These are phyloP conservation scores for Pisolithus tinctorius DNA, from an alignment of 768 basidiomycete genomes.

Conservation along the genomic window DNA sequence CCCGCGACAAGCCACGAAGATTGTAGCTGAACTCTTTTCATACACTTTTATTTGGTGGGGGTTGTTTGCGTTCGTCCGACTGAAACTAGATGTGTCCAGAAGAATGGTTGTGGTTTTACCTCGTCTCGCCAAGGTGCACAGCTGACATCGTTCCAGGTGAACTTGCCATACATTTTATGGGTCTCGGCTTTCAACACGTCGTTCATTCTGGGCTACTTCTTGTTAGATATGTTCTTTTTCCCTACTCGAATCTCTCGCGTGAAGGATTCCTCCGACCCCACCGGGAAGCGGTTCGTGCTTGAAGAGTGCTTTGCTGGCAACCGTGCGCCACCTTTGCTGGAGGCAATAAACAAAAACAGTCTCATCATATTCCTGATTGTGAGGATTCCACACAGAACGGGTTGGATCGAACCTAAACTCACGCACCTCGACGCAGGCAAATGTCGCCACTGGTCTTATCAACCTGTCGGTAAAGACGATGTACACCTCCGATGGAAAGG, in stretches of 20 bases:
- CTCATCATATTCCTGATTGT: conserved; percentile 78
- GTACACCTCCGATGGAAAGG: conserved; percentile 51
- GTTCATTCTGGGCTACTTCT: conserved; percentile 75
- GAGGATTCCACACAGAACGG: conserved; percentile 22
- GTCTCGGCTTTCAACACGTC: conserved; percentile 81
- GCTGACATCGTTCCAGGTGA: conserved; percentile 49
- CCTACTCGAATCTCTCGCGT: conserved; percentile 33
- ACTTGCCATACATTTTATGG: conserved; percentile 87
- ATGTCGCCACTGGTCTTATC: conserved; percentile 76
- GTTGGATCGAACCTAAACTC: background rate
- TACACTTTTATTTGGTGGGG: conserved; percentile 80
- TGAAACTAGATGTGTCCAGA: conserved; percentile 45
- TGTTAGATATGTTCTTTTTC: conserved; percentile 68
- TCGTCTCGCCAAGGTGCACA: background rate
- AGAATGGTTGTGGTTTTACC: conserved; percentile 43
- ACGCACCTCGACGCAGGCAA: conserved; percentile 49
- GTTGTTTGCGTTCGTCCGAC: conserved; percentile 34
- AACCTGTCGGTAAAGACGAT: conserved; percentile 80
- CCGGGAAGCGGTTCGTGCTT: conserved; percentile 19
- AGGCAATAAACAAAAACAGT: conserved; percentile 79
- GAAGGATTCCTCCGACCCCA: conserved; percentile 16
- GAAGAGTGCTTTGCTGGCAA: conserved; percentile 14
- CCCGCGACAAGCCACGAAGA: conserved; percentile 63
- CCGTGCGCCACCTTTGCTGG: conserved; percentile 49
- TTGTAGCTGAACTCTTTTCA: conserved; percentile 66